These are phyloP conservation scores for Wickerhamomyces bovis DNA, from an alignment of 805 yeast genomes.

Conservation along the genomic window DNA sequence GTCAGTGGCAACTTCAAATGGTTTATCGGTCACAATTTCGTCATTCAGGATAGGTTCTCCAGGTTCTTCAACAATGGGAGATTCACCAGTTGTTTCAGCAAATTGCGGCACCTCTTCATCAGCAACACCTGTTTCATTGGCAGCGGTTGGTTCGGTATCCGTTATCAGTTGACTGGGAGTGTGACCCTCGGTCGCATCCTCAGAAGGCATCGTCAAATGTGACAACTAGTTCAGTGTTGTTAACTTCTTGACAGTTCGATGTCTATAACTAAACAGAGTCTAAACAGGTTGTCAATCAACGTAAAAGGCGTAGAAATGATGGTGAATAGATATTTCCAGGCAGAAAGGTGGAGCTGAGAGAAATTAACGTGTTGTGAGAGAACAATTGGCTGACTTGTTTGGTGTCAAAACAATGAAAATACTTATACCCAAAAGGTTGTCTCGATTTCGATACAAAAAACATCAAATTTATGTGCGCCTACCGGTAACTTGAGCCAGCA, in stretches of 20 bases:
- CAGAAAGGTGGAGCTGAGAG: not conserved
- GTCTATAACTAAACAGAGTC: not conserved
- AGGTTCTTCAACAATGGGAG: not conserved
- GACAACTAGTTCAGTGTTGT: not conserved
- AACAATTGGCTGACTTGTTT: not conserved
- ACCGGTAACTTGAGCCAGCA: not conserved
- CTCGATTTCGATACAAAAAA: not conserved
- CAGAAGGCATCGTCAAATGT: not conserved
- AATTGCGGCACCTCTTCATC: not conserved
- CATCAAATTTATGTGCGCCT: not conserved
- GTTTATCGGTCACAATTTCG: not conserved
- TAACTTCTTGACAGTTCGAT: not conserved
- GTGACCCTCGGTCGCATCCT: not conserved
- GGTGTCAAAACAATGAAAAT: not conserved
- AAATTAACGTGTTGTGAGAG: not conserved
- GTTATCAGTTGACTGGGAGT: not conserved
- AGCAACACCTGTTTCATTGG: not conserved
- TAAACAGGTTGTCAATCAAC: not conserved
- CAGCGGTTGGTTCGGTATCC: not conserved
- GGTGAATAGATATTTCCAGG: not conserved
- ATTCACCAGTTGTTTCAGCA: not conserved
- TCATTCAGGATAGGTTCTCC: not conserved
- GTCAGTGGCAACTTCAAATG: conserved; percentile 10
- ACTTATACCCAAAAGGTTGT: not conserved
- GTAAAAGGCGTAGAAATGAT: not conserved